Evolutionary conservation across 2,329 filamentous ascomycete genomes (phyloP), one percentile per base, ranked within the genome.

Genomic region (Colletotrichum plurivorum): DNA sequence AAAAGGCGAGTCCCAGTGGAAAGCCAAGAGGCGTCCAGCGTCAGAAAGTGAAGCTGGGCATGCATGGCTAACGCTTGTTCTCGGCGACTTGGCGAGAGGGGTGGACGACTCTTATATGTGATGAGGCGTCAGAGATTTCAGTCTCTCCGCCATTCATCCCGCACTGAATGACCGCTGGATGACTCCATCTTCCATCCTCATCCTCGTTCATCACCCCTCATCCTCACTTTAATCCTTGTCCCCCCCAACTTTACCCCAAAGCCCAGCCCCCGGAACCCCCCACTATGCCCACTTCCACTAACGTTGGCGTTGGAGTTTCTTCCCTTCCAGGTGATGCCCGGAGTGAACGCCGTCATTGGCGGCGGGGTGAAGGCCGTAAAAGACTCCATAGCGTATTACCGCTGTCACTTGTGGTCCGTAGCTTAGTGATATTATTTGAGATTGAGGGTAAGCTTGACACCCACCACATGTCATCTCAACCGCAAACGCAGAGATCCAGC

Each of bases 1-100:
- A 56, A 52, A 53, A 31, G 18, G 8, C n/a, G n/a, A 57, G 13
- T 45, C 39, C 46, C 36, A 67, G 59, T 59, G 65, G 41, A 54
- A 59, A 49, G 67, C 67, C 67, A 69, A 69, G 67, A 69, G 52
- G n/a, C 7, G 51, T 55, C 54, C 43, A 66, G 67, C 18, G 67
- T 61, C 55, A 67, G 63, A 56, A 67, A 45, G 36, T 31, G 31
- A 27, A 56, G 62, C 66, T 69, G 55, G 62, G 66, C 66, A 66
- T 66, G 66, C 66, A 69, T 31, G 65, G 45, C 60, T 36, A 58
- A 60, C 51, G 62, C 43, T 66, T 69, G 55, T 31, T 48, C 62
- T 69, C 62, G 55, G 67, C 39, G 43, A 61, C 67, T 69, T 69
- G 67, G 67, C 67, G 39, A 27, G 67, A 69, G 67, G 67, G 13